Evolutionary conservation across 1,139 yeast species (phyloP), one percentile per base, ranked within the genome.

Genomic region (Suhomyces guaymorum): DNA sequence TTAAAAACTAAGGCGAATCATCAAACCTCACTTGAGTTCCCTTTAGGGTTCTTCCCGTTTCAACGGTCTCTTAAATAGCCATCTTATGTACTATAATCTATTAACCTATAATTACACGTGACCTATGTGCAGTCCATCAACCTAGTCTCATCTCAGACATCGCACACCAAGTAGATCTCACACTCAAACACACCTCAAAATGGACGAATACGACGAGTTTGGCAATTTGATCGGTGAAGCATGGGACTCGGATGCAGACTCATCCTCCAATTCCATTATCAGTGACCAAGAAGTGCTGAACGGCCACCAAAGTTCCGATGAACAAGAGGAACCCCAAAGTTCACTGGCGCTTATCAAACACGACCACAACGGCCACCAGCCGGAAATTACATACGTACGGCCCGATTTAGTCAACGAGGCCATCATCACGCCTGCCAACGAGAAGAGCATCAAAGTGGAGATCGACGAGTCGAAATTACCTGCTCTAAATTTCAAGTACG

Each of bases 181-280:
- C 15, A 15, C 16, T 15, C 14, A 24, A 23, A n/a, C 26, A 16
- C 24, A 11, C 20, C 24, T 15, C 26, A 57, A 55, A 60, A 55
- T 54, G 27, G 79, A 73, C 27, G 84, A 76, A 17, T 85, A 82
- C 57, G 96, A 87, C 59, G 96, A 88, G 75, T 79, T 86, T 57
- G 95, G 95, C 26, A 85, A 86, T 54, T 73, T 73, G 29, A 70
- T 88, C 19, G 89, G 85, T 4, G 78, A 63, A 22, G 63, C 65
- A 29, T 39, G 53, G 9, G 74, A 63, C 41, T 70, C 78, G 1
- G 80, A 70, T 41, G 70, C 70, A 15, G 77, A 66, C 23, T 33
- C 36, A 10, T 12, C 28, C 7, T n/a, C 22, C n/a, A 27, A 27
- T 19, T 32, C 35, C 16, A n/a, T 32, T 8, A 16, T 23, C 6